Base-by-base conservation (phyloP, 805 yeast genomes). In the Monosporozyma solicola region DNA sequence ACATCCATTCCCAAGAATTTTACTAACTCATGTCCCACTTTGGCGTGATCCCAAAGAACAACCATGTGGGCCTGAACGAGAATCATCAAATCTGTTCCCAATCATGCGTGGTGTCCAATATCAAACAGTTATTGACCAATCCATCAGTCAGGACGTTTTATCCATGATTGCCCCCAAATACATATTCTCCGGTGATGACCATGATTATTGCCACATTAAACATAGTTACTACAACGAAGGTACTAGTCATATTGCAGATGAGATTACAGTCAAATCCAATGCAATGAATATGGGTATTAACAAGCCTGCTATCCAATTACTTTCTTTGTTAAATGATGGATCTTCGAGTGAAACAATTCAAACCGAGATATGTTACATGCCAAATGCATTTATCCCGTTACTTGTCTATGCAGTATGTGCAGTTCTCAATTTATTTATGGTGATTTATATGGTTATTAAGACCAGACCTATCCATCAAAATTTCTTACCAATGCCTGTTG, bases 131-230 rank as follows among this genome's bases (percentile, higher is more conserved):
- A 74, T 94, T 9, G 85, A 83, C 50, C 72, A 78, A 32, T 78
- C 76, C 1, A 62, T 85, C 4, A 73, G 92, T 0, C 75, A 80
- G 43, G 76, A 79, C 22, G 74, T 94, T 5, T 68, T 94, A 47
- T 61, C 74, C 6, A 72, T 69, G 9, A 66, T 92, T 1, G 70
- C 77, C 47, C 99, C 99, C 0, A 74, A 74, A 15, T 67, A 83
- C 10, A 75, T 87, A 3, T 87, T 90, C 63, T 82, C 95, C 5
- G 99, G 99, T 1, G 99, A 94, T 67, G 99, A 94, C 66, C 99
- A 94, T 71, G 99, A 94, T 67, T 90, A 88, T 60, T 94, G 99
- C 67, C 88, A 86, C 58, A 77, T 85, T 32, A 70, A 71, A 22
- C 97, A 92, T 65, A 41, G 57, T 10, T 64, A 71, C 54, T 57